phyloP scores from a whole-genome alignment of 192 early-diverging fungal species.

The Mycoemilia scoparia region DNA sequence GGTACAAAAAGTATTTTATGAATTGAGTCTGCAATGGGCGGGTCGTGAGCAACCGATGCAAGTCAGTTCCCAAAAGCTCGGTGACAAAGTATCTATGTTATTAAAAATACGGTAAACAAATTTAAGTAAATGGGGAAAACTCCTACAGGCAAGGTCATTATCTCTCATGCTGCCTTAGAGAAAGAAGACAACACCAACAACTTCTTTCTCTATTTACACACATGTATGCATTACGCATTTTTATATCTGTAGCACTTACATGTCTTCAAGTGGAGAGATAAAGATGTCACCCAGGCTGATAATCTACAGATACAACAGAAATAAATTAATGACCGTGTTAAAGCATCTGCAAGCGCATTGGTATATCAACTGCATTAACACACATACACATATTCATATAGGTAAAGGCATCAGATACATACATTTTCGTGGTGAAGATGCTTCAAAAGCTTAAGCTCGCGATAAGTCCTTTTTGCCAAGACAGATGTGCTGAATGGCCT shows the following conservation, averaged over 20 bases:
- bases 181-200: too few relatives aligned
- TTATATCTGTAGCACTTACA: too few relatives aligned
- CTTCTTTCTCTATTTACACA: too few relatives aligned
- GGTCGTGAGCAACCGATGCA: conserved; percentile 78
- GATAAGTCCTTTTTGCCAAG: conserved; percentile 84
- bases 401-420: conserved; percentile 23
- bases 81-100: conserved; percentile 98
- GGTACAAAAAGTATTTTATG: conserved; percentile 95
- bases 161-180: too few relatives aligned
- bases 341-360: neutral
- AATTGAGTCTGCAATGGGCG: conserved; percentile 86
- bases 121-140: neutral
- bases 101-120: conserved; percentile 10
- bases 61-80: conserved; percentile 85
- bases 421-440: conserved; percentile 90
- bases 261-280: conserved; percentile 81
- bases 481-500: conserved; percentile 85
- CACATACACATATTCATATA: neutral
- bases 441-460: conserved; percentile 86
- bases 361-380: neutral
- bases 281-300: conserved; percentile 87
- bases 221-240: too few relatives aligned
- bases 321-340: neutral
- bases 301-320: too few relatives aligned
- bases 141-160: too few relatives aligned